Evolutionary conservation across 257 asterid species (phyloP).

Genomic region (Solanum commersonii): DNA sequence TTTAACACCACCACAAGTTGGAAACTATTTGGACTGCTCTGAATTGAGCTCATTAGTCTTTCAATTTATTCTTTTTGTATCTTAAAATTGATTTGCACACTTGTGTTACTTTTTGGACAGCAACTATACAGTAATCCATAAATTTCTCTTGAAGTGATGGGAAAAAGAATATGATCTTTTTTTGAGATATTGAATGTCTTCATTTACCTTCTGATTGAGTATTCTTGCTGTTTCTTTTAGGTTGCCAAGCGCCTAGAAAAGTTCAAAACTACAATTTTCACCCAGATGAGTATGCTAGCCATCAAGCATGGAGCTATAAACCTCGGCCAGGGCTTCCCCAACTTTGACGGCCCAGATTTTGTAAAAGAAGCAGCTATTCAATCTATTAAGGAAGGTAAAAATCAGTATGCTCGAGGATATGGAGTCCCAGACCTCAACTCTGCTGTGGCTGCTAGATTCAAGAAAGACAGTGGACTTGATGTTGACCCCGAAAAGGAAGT

Average conservation of each 20-base stretch:
- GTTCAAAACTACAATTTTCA: conserved; percentile 94
- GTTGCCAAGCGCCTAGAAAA: conserved; percentile 90
- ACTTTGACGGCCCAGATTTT: conserved; percentile 96
- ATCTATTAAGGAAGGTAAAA: conserved; percentile 67
- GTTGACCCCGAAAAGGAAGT: conserved; percentile 88
- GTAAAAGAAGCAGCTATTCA: conserved; percentile 96
- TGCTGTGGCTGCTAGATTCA: conserved; percentile 80
- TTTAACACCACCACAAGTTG: background rate
- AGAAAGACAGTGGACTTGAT: conserved; percentile 59
- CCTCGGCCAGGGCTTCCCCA: conserved; percentile 98
- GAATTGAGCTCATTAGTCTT: background rate
- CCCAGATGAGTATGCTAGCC: conserved; percentile 95
- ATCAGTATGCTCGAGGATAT: conserved; percentile 93
- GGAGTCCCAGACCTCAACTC: conserved; percentile 87
- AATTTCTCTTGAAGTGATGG: background rate
- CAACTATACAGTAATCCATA: background rate
- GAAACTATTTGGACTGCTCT: background rate
- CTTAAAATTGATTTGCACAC: background rate
- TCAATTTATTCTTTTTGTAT: background rate
- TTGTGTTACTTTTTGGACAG: background rate
- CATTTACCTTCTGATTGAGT: background rate
- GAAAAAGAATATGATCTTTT: background rate
- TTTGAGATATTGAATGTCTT: background rate
- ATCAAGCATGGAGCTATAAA: conserved; percentile 84
- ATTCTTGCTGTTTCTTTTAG: conserved; percentile 22